Evolutionary conservation across 228 moss, liverwort and hornwort genomes (phyloP).

Genomic region (Sphagnum magellanicum): DNA sequence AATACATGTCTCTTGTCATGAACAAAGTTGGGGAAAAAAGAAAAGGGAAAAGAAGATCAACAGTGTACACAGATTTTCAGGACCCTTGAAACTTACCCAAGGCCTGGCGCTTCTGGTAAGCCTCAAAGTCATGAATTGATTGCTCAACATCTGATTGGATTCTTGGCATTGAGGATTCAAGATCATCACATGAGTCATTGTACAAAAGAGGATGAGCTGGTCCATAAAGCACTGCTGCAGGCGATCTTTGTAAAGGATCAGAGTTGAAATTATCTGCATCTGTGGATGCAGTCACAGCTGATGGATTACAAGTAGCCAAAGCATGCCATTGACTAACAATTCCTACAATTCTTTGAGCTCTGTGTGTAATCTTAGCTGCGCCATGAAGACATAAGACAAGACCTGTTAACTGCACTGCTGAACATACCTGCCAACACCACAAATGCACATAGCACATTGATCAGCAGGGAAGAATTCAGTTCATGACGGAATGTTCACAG

Average conservation of each 20-base stretch:
- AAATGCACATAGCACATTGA: background rate
- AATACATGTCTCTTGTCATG: no score
- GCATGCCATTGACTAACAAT: slow-evolving; percentile 98
- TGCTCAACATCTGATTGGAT: slow-evolving; percentile 15
- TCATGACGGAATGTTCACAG: background rate
- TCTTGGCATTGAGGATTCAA: slow-evolving; percentile 18
- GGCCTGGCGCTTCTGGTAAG: slow-evolving; percentile 76
- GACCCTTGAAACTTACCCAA: slow-evolving; percentile 22
- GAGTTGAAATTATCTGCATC: background rate
- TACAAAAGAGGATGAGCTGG: slow-evolving; percentile 71
- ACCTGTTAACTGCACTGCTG: slow-evolving; percentile 75
- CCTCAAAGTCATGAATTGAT: slow-evolving; percentile 52
- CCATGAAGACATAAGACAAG: slow-evolving; percentile 70
- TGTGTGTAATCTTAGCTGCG: slow-evolving; percentile 86
- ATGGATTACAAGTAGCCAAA: slow-evolving; percentile 65
- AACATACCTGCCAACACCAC: slow-evolving; percentile 52
- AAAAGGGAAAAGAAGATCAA: no score
- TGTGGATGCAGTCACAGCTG: slow-evolving; percentile 26
- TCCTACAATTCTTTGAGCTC: slow-evolving; percentile 68
- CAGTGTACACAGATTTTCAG: no score
- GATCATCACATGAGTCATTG: slow-evolving; percentile 43
- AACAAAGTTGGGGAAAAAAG: no score
- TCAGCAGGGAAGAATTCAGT: background rate
- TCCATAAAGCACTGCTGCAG: slow-evolving; percentile 27
- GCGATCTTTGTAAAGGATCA: slow-evolving; percentile 24